A percentile compares a stretch with the other conserved stretches of the same genome.
These are phyloP conservation scores for Termitomyces sp. DNA, from an alignment of 768 basidiomycete genomes.

Conservation along the genomic window DNA sequence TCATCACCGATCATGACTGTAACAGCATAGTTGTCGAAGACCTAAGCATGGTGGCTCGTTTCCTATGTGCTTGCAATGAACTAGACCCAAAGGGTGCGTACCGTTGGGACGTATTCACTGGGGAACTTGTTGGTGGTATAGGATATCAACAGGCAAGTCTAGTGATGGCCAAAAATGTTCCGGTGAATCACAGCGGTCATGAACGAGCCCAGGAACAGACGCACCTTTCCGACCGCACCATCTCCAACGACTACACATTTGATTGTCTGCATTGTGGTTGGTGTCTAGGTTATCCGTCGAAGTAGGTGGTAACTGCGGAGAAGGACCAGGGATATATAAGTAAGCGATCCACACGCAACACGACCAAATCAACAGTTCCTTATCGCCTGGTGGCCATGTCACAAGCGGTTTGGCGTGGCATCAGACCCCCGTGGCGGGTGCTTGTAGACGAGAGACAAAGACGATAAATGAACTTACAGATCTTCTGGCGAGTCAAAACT, in stretches of 20 bases:
- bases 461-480: slow-evolving; percentile 14
- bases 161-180: slow-evolving; percentile 4
- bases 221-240: slow-evolving; percentile 96
- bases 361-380: slow-evolving; percentile 10
- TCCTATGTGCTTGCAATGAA: slow-evolving; percentile 16
- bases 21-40: slow-evolving; percentile 97
- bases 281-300: slow-evolving; percentile 13
- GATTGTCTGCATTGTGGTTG: slow-evolving; percentile 83
- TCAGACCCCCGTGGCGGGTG: slow-evolving; percentile 38
- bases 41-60: slow-evolving; percentile 39
- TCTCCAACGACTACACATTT: slow-evolving; percentile 98
- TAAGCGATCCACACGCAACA: slow-evolving; percentile 12
- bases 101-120: slow-evolving; percentile 98
- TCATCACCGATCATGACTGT: slow-evolving; percentile 99
- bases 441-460: slow-evolving; percentile 8
- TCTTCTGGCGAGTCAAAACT: slow-evolving; percentile 16
- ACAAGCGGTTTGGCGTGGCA: slow-evolving; percentile 32
- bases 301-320: slow-evolving; percentile 12
- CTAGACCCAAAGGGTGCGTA: slow-evolving; percentile 42
- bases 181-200: not conserved
- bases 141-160: slow-evolving; percentile 94
- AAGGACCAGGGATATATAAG: slow-evolving; percentile 13
- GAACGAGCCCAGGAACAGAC: slow-evolving; percentile 24
- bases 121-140: slow-evolving; percentile 99
- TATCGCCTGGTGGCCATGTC: slow-evolving; percentile 24